phyloP scores from a whole-genome alignment of 495 filamentous ascomycete species.

The Apodospora peruviana region DNA sequence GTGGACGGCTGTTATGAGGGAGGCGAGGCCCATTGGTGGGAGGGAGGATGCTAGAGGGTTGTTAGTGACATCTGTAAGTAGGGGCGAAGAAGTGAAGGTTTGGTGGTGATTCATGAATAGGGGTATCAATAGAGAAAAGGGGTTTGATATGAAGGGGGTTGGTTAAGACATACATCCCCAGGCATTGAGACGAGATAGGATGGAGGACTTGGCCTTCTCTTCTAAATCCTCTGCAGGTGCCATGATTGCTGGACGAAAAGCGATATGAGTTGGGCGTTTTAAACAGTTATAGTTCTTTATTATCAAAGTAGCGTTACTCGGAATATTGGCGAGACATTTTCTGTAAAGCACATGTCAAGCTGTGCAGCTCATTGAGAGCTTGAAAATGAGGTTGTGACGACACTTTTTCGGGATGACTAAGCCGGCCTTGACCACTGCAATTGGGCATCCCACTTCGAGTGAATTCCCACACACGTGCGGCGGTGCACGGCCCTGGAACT shows the following conservation, averaged over 20 bases:
- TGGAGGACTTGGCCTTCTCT: background rate
- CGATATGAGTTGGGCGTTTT: background rate
- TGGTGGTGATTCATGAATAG: too few relatives aligned
- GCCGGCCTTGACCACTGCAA: background rate
- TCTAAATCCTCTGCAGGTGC: conserved; percentile 1
- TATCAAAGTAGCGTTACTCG: too few relatives aligned
- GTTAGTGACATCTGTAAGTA: background rate
- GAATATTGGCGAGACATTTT: too few relatives aligned
- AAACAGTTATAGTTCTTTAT: too few relatives aligned
- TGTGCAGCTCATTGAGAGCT: too few relatives aligned
- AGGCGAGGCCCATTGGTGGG: conserved; percentile 71
- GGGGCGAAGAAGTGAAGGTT: background rate
- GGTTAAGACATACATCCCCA: conserved; percentile 8
- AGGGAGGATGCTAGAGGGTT: conserved; percentile 62
- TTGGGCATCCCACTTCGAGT: background rate
- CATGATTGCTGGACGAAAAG: conserved; percentile 1
- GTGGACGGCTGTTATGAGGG: conserved; percentile 73
- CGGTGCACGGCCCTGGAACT: background rate
- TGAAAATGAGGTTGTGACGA: background rate
- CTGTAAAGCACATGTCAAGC: too few relatives aligned
- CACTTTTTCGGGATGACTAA: conserved; percentile 7
- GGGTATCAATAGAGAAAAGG: too few relatives aligned
- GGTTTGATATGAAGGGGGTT: too few relatives aligned
- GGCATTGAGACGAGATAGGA: background rate
- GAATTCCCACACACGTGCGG: too few relatives aligned